phyloP scores from a whole-genome alignment of 495 filamentous ascomycete species.

The Chaetomium tenue region DNA sequence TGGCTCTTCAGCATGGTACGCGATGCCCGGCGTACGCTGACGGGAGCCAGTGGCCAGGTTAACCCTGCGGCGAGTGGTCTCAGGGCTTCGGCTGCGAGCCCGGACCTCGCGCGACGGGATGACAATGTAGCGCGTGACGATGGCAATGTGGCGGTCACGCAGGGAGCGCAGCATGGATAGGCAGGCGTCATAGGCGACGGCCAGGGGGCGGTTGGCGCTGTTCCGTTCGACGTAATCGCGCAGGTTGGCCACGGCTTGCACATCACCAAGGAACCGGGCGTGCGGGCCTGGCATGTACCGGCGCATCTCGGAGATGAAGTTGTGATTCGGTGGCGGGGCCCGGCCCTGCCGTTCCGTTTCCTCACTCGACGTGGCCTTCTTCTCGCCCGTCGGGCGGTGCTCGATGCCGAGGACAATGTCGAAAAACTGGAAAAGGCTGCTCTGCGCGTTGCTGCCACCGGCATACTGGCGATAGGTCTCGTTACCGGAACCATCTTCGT shows the following conservation, averaged over 20 bases:
- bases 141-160: slow-evolving; percentile 92
- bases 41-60: slow-evolving; percentile 66
- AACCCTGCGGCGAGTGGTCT: slow-evolving; percentile 45
- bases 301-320: slow-evolving; percentile 96
- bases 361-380: slow-evolving; percentile 38
- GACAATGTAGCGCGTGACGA: slow-evolving; percentile 95
- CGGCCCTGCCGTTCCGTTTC: slow-evolving; percentile 52
- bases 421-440: slow-evolving; percentile 94
- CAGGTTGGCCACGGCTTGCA: slow-evolving; percentile 81
- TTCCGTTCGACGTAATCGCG: slow-evolving; percentile 74
- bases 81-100: slow-evolving; percentile 47
- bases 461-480: slow-evolving; percentile 80
- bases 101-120: slow-evolving; percentile 57
- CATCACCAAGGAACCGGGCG: slow-evolving; percentile 79
- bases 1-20: slow-evolving; percentile 26
- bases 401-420: slow-evolving; percentile 87
- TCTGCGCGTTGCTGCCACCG: slow-evolving; percentile 95
- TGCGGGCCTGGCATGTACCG: slow-evolving; percentile 94
- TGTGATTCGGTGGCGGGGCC: slow-evolving; percentile 63
- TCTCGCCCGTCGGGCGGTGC: slow-evolving; percentile 87
- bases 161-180: slow-evolving; percentile 85
- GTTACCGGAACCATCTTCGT: slow-evolving; percentile 72
- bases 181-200: slow-evolving; percentile 84
- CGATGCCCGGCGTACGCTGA: slow-evolving; percentile 42
- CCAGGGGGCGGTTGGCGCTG: slow-evolving; percentile 60